Conservation (phyloP, 1,284 basidiomycete species). For the Papiliotrema nemorosa region DNA sequence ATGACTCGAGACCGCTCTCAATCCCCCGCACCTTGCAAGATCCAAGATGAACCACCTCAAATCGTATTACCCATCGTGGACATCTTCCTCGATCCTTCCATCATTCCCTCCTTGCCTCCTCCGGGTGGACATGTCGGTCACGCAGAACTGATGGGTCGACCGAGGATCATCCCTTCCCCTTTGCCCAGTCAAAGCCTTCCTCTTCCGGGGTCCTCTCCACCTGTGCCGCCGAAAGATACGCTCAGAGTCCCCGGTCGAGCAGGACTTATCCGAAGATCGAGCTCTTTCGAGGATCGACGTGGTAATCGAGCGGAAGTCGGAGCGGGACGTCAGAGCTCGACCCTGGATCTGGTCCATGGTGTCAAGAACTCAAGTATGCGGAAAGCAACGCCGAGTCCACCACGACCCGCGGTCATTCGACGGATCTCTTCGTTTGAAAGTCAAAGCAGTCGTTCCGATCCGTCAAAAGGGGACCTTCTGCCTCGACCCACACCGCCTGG, state of each 20-base stretch:
- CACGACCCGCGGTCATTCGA: not conserved
- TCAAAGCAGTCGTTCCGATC: not conserved
- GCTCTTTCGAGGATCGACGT: constrained; percentile 1
- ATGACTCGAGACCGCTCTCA: too few relatives aligned
- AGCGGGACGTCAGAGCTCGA: constrained; percentile 4
- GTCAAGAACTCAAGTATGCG: too few relatives aligned
- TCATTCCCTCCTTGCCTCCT: constrained; percentile 24
- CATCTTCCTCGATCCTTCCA: constrained; percentile 13
- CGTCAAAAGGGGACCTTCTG: not conserved
- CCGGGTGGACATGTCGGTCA: constrained; percentile 10
- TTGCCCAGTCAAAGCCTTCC: not conserved
- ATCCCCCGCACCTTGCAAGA: not conserved
- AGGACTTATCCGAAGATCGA: not conserved
- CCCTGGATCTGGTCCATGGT: too few relatives aligned
- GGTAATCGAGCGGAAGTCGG: constrained; percentile 12
- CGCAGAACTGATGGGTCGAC: constrained; percentile 20
- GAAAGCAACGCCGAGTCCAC: not conserved
- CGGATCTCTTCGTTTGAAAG: not conserved
- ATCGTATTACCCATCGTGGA: not conserved
- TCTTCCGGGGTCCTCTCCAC: too few relatives aligned
- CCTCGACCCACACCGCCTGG: too few relatives aligned
- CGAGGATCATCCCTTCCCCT: not conserved
- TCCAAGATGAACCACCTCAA: not conserved
- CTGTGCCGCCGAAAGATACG: not conserved
- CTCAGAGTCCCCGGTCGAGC: not conserved